Percentiles rank a stretch among this genome's conserved stretches.
Evolutionary conservation across 2,329 filamentous ascomycete genomes (phyloP).

Genomic region (Penicillium oxalicum): DNA sequence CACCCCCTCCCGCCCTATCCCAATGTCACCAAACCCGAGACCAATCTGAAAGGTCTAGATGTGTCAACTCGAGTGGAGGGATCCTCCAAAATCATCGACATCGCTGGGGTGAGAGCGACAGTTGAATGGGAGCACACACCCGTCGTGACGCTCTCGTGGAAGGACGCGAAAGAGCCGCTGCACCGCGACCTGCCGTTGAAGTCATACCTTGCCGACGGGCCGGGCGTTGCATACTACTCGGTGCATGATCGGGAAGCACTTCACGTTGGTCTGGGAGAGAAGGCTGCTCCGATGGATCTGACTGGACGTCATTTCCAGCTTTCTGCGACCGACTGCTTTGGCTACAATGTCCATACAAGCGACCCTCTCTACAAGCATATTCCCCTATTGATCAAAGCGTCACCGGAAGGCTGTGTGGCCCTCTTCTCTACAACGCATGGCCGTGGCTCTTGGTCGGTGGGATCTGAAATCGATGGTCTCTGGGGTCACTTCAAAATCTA

Average conservation of each 20-base stretch:
- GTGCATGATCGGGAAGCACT: conserved; percentile 57
- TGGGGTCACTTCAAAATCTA: conserved; percentile 72
- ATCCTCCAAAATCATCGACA: conserved; percentile 40
- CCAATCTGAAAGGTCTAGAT: conserved; percentile 30
- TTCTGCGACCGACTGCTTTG: conserved; percentile 65
- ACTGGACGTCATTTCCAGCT: conserved; percentile 60
- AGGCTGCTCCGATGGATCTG: conserved; percentile 66
- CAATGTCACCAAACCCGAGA: conserved; percentile 47
- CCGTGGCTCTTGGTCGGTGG: conserved; percentile 60
- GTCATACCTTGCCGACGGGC: conserved; percentile 59
- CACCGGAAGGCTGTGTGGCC: conserved; percentile 57
- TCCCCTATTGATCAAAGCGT: conserved; percentile 64
- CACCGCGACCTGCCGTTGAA: conserved; percentile 59
- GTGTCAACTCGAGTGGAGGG: conserved; percentile 27
- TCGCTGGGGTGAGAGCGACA: conserved; percentile 48
- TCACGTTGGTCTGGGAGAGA: conserved; percentile 66
- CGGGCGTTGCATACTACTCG: conserved; percentile 60
- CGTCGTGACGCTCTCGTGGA: conserved; percentile 52
- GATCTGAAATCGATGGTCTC: conserved; percentile 67
- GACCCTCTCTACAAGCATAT: conserved; percentile 73
- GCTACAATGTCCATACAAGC: conserved; percentile 64
- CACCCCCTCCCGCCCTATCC: conserved; percentile 63
- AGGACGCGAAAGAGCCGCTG: conserved; percentile 47
- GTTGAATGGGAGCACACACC: conserved; percentile 57
- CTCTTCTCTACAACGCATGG: conserved; percentile 63